Conservation (phyloP, 163 green algal species). For the Scenedesmus sp. region DNA sequence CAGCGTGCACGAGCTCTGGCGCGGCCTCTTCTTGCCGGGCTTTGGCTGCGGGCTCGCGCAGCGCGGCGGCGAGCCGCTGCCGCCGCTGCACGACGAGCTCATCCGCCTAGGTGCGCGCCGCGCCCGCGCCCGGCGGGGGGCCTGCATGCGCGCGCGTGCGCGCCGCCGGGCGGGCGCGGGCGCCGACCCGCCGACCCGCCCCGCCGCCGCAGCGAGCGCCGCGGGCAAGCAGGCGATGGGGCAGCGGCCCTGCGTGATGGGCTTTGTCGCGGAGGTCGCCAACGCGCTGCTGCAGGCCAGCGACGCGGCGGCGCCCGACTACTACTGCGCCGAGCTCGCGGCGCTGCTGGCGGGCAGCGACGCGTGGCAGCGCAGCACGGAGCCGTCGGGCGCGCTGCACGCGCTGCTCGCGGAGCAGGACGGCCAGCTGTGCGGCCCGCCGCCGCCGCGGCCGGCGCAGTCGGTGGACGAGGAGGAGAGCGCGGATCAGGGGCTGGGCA, state of each 20-base stretch:
- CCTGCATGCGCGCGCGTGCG: not conserved
- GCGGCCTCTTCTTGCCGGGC: constrained; percentile 35
- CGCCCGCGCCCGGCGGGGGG: not conserved
- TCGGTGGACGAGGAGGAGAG: constrained; percentile 3
- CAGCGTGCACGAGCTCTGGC: constrained; percentile 28
- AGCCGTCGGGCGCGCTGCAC: constrained; percentile 19
- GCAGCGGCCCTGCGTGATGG: not conserved
- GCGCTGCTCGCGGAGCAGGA: constrained; percentile 39
- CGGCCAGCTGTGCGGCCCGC: constrained; percentile 38
- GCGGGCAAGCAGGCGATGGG: constrained; percentile 27
- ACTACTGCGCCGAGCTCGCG: constrained; percentile 11
- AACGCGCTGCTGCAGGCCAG: constrained; percentile 37
- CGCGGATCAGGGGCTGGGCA: not conserved
- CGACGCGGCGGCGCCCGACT: constrained; percentile 1
- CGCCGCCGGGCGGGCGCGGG: not conserved
- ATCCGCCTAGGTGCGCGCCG: constrained; percentile 24
- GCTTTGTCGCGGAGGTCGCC: constrained; percentile 20
- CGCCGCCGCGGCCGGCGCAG: constrained; percentile 13
- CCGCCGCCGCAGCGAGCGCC: not conserved
- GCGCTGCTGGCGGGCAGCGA: constrained; percentile 6
- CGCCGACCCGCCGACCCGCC: too few species aligned
- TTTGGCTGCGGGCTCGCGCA: not conserved
- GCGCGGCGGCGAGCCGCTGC: constrained; percentile 14
- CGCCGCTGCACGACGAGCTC: constrained; percentile 29
- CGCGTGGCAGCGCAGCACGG: constrained; percentile 32